Evolutionary conservation across 345 rosid species (phyloP), one percentile per base, ranked within the genome.

Genomic region (Arabidopsis suecica): DNA sequence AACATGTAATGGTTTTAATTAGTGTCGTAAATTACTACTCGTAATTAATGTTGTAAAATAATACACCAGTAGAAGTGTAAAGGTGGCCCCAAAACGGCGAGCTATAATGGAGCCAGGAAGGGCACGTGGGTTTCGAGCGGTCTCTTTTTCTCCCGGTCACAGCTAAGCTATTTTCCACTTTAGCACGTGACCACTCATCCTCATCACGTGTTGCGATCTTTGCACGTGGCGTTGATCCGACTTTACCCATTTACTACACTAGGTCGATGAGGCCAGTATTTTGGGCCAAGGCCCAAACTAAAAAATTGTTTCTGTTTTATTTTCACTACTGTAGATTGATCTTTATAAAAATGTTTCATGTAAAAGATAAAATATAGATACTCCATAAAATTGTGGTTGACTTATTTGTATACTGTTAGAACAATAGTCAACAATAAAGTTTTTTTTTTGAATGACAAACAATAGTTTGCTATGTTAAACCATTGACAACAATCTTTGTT

Each of bases 41-140:
- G 18, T 16, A 16, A 28, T 28, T 28, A 28, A 4, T 28, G 4
- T 28, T 4, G 32, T 28, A 28, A 9, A 20, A 49, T 2, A 3
- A 8, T 8, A 25, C 11, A 25, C 11, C 2, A 32, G 41, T 18
- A 10, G 18, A 16, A 38, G 50, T 75, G 62, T 32, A 75, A 14
- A 6, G 73, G 68, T 68, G 67, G 79, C 48, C 69, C 62, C 13
- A n/a, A 41, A 59, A 22, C 12, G 50, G 28, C 18, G 41, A 65
- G 20, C 3, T 22, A 73, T 47, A 23, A 48, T 74, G 78, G 72
- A 74, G 33, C 32, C 50, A 14, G 62, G 49, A 44, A 54, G 20
- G 55, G 74, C 79, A 76, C 69, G 79, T 76, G 79, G 79, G 23
- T 22, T 40, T 49, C 12, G 69, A 51, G 22, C 56, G 50, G 64